phyloP scores from a whole-genome alignment of 2,329 filamentous ascomycete species.

The Blumeria graminis region DNA sequence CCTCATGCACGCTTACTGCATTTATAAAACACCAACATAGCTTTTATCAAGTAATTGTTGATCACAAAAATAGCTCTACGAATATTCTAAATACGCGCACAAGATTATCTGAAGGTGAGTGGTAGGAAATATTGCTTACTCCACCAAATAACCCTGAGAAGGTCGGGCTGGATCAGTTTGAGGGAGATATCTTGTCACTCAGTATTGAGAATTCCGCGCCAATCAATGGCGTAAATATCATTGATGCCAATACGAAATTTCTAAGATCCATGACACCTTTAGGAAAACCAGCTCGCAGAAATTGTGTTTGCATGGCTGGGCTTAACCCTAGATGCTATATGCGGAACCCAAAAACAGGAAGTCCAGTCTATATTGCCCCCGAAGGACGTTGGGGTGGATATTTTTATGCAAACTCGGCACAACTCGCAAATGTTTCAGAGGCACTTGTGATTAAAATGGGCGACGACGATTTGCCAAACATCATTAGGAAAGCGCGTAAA shows the following conservation, averaged over 20 bases:
- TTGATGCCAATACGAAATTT: not conserved
- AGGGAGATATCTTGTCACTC: not conserved
- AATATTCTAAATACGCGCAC: not conserved
- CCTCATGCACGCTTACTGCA: too few relatives aligned
- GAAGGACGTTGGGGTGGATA: not conserved
- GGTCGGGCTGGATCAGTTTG: not conserved
- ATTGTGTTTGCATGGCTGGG: not conserved
- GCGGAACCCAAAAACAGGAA: not conserved
- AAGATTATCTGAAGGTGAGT: not conserved
- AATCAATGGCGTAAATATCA: not conserved
- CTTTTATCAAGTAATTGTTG: not conserved
- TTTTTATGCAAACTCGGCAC: not conserved
- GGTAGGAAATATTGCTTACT: not conserved
- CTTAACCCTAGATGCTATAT: not conserved
- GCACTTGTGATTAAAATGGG: not conserved
- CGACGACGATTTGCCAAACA: not conserved
- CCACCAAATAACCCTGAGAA: not conserved
- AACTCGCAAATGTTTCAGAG: not conserved
- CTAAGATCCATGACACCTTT: not conserved
- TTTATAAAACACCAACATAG: too few relatives aligned
- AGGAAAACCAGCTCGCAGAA: not conserved
- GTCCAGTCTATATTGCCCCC: not conserved
- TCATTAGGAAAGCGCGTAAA: not conserved
- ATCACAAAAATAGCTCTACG: not conserved
- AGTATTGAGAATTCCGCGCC: not conserved